Evolutionary conservation across 225 moss, liverwort and hornwort species (phyloP).

Genomic region (Pleurozium schreberi): DNA sequence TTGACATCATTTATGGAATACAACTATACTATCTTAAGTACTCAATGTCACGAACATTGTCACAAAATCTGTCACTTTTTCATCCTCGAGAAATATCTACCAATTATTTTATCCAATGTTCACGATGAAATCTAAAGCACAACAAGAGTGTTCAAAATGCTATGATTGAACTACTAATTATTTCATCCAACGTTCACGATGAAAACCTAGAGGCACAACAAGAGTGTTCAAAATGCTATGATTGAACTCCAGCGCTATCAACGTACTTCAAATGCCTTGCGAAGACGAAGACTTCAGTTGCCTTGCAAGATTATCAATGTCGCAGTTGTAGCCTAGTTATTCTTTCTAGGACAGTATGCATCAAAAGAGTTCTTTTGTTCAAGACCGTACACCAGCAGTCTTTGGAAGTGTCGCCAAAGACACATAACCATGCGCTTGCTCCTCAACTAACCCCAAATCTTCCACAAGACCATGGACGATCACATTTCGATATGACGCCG

Average conservation of each 20-base stretch:
- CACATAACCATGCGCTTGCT: conserved; percentile 19
- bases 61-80: neutral
- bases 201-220: neutral
- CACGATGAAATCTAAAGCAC: neutral
- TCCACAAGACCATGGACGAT: conserved; percentile 16
- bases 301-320: too few relatives aligned
- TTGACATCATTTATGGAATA: neutral
- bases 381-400: too few relatives aligned
- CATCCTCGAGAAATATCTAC: neutral
- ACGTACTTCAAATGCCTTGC: neutral
- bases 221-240: neutral
- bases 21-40: neutral
- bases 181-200: neutral
- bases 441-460: conserved; percentile 5
- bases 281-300: too few relatives aligned
- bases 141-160: neutral
- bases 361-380: neutral
- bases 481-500: conserved; percentile 10
- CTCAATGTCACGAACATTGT: neutral
- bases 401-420: conserved; percentile 10
- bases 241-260: neutral
- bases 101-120: neutral
- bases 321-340: neutral
- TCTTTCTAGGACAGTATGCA: neutral
- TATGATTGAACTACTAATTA: neutral